These are phyloP conservation scores for Aspergillus neotritici DNA, from an alignment of 2,329 filamentous ascomycete genomes.

Conservation along the genomic window DNA sequence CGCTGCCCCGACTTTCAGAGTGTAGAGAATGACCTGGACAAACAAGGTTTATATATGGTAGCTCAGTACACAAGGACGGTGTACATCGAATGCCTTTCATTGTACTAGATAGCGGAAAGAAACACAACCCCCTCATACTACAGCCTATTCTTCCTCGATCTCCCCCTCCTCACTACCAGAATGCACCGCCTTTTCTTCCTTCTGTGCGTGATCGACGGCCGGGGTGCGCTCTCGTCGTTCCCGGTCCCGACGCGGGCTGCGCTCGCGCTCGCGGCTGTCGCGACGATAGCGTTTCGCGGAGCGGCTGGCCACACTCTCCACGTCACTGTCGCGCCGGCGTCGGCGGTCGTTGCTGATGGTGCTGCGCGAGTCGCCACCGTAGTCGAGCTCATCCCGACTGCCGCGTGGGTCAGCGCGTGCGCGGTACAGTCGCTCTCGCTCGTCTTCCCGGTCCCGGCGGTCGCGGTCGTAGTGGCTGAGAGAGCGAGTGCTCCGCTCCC, in stretches of 20 bases:
- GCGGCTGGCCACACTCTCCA: conserved; percentile 54
- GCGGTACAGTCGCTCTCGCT: conserved; percentile 81
- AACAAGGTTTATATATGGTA: too few relatives aligned
- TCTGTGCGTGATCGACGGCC: conserved; percentile 30
- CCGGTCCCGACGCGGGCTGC: conserved; percentile 42
- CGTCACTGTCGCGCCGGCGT: conserved; percentile 72
- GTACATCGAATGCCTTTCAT: too few relatives aligned
- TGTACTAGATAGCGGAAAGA: too few relatives aligned
- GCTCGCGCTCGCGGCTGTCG: conserved; percentile 36
- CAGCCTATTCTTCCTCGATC: conserved; percentile 68
- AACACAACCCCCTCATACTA: background rate
- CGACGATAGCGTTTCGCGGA: conserved; percentile 55
- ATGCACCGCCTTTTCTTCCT: conserved; percentile 53
- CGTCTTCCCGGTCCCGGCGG: conserved; percentile 79
- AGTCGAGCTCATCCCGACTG: conserved; percentile 81
- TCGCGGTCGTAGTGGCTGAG: conserved; percentile 66
- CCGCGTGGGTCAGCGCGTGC: conserved; percentile 73
- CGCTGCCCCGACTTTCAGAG: too few relatives aligned
- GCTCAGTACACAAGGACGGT: too few relatives aligned
- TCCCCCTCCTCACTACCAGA: conserved; percentile 96
- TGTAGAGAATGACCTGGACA: too few relatives aligned
- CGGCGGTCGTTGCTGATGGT: conserved; percentile 62
- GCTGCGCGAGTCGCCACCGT: conserved; percentile 64
- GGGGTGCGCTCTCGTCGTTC: conserved; percentile 43
- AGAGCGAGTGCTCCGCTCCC: conserved; percentile 28